Evolutionary conservation across 2,329 filamentous ascomycete genomes (phyloP), one percentile per base, ranked within the genome.

Genomic region (Diaporthe citriasiana): DNA sequence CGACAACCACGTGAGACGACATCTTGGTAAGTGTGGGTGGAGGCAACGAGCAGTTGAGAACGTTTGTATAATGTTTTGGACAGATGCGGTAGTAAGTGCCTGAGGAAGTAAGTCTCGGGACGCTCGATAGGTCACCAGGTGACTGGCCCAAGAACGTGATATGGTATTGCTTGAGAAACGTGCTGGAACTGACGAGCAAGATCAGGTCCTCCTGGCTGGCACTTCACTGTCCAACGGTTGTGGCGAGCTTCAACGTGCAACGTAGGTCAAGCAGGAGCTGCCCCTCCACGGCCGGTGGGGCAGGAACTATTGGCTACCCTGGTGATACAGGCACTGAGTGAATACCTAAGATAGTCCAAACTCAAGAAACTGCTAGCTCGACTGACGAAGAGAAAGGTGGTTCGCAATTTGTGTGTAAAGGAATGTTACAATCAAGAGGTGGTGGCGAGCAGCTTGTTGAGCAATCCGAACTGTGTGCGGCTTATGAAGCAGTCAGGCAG

Each of bases 1-100:
- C 92, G 70, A 98, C 94, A 78, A 95, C 93, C 74, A 98, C 95
- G 82, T 97, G 93, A 70, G 95, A 93, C 77, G 95, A 91, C 94
- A 98, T 98, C 77, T 76, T 85, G 78, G 73, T 19, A 33, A 53
- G n/a, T n/a, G 15, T 19, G 22, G 45, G 35, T 12, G 27, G 38
- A 27, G 27, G 19, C 33, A 40, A 56, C 35, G 33, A 27, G 70
- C 42, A 59, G 65, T 47, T 47, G 25, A 70, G 53, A 27, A 72
- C 10, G 45, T 19, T n/a, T 65, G 9, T 35, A 73, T 22, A 69
- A 74, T 2, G 42, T 17, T 30, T 30, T 65, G 50, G 38, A 25
- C 25, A 42, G 27, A 35, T 70, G 42, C 59, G 10, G 42, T 30
- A 25, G 19, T 33, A 10, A 25, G 27, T 35, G 60, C 42, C 27